A percentile compares a stretch with the other conserved stretches of the same genome.
phyloP scores from a whole-genome alignment of 805 yeast species.

The Saturnispora dispora region DNA sequence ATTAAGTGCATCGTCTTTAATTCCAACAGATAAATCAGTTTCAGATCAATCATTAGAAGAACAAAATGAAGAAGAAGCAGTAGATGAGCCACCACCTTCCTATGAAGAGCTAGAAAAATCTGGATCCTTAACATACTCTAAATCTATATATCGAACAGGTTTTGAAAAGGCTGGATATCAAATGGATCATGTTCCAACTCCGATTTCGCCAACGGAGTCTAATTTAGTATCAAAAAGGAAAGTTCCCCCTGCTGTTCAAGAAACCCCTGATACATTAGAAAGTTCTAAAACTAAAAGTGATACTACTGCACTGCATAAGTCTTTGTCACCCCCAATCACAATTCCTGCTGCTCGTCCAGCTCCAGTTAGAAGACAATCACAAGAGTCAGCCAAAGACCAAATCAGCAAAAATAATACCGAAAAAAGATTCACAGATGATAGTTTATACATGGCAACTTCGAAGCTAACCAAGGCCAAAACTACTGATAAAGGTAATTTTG shows the following conservation, averaged over 20 bases:
- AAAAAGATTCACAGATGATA: slow-evolving; percentile 7
- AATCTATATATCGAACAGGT: slow-evolving; percentile 28
- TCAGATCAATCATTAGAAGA: slow-evolving; percentile 12
- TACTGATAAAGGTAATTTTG: background rate
- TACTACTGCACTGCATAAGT: background rate
- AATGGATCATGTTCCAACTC: slow-evolving; percentile 19
- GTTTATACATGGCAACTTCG: background rate
- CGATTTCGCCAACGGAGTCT: slow-evolving; percentile 5
- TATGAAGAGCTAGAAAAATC: slow-evolving; percentile 28
- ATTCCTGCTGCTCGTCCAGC: background rate
- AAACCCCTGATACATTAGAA: background rate
- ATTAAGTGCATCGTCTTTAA: slow-evolving; percentile 18
- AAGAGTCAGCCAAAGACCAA: background rate
- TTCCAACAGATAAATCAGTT: slow-evolving; percentile 20
- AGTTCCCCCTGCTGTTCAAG: background rate
- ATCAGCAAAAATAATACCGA: background rate
- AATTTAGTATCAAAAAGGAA: slow-evolving; percentile 1
- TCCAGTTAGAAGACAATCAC: background rate
- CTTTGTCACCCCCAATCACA: background rate
- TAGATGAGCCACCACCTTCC: slow-evolving; percentile 25
- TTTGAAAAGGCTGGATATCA: slow-evolving; percentile 30
- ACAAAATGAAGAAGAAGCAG: slow-evolving; percentile 9
- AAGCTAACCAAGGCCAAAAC: background rate
- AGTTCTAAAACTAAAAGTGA: background rate
- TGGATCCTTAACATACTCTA: slow-evolving; percentile 26